Evolutionary conservation across 768 basidiomycete species (phyloP).

Genomic region (Pseudohyphozyma bogoriensis): DNA sequence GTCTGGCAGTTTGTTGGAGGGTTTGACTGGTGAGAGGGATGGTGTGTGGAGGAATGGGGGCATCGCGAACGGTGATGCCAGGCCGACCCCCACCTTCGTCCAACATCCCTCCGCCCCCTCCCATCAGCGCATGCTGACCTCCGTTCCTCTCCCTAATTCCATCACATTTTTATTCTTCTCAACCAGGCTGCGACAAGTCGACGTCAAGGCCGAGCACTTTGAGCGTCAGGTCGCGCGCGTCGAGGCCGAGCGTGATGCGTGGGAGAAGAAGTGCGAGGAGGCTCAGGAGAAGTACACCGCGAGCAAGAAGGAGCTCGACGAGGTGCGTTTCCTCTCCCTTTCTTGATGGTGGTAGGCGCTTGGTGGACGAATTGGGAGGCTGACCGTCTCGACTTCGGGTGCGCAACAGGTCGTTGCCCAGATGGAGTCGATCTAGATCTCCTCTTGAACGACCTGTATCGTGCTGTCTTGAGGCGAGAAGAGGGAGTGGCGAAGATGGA

Average conservation of each 20-base stretch:
- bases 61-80: background rate
- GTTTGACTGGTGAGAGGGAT: too few species aligned
- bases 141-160: background rate
- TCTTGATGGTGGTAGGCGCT: background rate
- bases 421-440: slow-evolving; percentile 27
- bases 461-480: too few species aligned
- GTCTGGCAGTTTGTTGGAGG: too few species aligned
- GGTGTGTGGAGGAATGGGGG: too few species aligned
- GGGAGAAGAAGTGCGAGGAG: slow-evolving; percentile 96
- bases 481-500: too few species aligned
- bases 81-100: background rate
- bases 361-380: background rate
- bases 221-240: slow-evolving; percentile 77
- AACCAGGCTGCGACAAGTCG: slow-evolving; percentile 78
- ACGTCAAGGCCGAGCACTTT: slow-evolving; percentile 97
- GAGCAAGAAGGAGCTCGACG: slow-evolving; percentile 72
- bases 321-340: slow-evolving; percentile 42
- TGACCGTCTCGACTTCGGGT: background rate
- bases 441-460: too few species aligned
- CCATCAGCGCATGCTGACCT: too few species aligned
- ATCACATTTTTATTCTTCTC: background rate
- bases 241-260: slow-evolving; percentile 81
- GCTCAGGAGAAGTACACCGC: slow-evolving; percentile 56
- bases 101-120: background rate
- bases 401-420: slow-evolving; percentile 21